Percentiles rank a stretch among this genome's conserved stretches.
Conservation (phyloP, 192 early-diverging fungal genomes). For the Podila clonocystis region DNA sequence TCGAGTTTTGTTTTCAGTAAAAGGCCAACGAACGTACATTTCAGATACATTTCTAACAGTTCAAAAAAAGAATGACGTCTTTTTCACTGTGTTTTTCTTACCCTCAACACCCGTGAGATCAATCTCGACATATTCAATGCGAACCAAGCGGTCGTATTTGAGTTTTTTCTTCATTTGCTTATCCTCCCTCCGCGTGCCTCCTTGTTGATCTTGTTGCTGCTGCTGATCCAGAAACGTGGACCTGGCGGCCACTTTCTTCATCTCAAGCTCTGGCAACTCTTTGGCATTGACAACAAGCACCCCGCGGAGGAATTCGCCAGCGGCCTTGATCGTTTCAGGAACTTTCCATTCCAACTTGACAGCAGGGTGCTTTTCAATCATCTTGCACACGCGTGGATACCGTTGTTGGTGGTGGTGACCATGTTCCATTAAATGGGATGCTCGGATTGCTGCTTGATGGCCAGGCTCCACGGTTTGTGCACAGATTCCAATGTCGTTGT, state of each 20-base stretch:
- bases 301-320: slow-evolving; percentile 28
- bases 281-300: slow-evolving; percentile 33
- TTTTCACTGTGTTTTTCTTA: neutral
- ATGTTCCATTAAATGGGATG: neutral
- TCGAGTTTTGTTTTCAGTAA: neutral
- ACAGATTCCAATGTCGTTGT: neutral
- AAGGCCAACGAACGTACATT: neutral
- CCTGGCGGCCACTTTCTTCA: slow-evolving; percentile 11
- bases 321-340: slow-evolving; percentile 44
- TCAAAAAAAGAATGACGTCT: neutral
- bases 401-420: neutral
- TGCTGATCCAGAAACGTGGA: neutral
- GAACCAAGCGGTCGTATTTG: slow-evolving; percentile 10
- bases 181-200: neutral
- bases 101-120: slow-evolving; percentile 40
- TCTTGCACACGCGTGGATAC: slow-evolving; percentile 26
- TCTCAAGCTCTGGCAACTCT: slow-evolving; percentile 8
- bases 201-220: neutral
- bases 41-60: neutral
- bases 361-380: slow-evolving; percentile 23
- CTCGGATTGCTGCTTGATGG: neutral
- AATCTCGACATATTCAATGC: slow-evolving; percentile 34
- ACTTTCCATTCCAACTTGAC: slow-evolving; percentile 43
- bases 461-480: neutral
- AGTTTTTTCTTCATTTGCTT: neutral